Evolutionary conservation across 768 basidiomycete genomes (phyloP).

Genomic region (Stropharia rugosoannulata): DNA sequence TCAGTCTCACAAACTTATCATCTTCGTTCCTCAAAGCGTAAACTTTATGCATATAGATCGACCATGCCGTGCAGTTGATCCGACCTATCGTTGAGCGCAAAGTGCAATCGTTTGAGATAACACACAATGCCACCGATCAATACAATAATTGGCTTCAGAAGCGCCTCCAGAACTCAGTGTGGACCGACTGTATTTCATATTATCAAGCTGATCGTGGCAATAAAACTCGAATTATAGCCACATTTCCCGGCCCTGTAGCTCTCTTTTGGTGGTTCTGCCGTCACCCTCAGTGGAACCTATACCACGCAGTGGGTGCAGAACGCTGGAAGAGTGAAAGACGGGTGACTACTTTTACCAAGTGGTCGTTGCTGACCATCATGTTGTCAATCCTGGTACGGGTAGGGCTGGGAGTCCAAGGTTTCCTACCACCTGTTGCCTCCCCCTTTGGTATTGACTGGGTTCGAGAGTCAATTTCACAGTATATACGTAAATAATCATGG

Average conservation of each 20-base stretch:
- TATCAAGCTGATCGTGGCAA: conserved; percentile 40
- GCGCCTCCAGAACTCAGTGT: conserved; percentile 47
- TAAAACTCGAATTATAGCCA: conserved; percentile 42
- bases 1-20: conserved; percentile 19
- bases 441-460: neutral
- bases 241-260: conserved; percentile 53
- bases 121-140: conserved; percentile 39
- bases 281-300: conserved; percentile 41
- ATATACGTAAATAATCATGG: neutral
- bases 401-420: conserved; percentile 13
- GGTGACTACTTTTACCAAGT: conserved; percentile 19
- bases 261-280: conserved; percentile 54
- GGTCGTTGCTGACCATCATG: conserved; percentile 21
- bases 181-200: conserved; percentile 54
- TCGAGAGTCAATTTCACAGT: neutral
- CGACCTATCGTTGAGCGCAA: conserved; percentile 48
- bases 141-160: conserved; percentile 55
- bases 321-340: conserved; percentile 32
- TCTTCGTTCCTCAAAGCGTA: conserved; percentile 8
- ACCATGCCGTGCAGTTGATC: conserved; percentile 47
- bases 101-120: conserved; percentile 50
- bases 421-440: neutral
- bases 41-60: conserved; percentile 34
- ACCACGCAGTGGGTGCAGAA: conserved; percentile 39
- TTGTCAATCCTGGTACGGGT: conserved; percentile 20